phyloP scores from a whole-genome alignment of 139 green algal species.

The Eudorina sp. region DNA sequence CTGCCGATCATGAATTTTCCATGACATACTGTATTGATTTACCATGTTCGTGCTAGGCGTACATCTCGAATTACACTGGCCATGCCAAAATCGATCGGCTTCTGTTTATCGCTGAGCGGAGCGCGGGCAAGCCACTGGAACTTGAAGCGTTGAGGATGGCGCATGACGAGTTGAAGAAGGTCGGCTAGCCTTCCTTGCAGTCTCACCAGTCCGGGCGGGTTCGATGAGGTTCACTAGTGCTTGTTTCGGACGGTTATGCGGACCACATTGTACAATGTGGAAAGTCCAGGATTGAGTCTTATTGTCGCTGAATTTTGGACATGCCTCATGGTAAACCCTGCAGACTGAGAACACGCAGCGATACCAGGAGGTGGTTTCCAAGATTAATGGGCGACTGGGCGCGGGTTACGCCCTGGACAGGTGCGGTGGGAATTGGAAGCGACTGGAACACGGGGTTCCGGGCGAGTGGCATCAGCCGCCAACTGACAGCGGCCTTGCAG shows the following conservation, averaged over 20 bases:
- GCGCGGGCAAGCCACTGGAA: conserved; percentile 68
- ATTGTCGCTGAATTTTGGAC: no score
- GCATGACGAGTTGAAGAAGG: conserved; percentile 81
- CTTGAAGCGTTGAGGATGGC: conserved; percentile 84
- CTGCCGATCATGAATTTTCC: not conserved
- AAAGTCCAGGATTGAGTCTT: no score
- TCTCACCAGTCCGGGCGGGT: no score
- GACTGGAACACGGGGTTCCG: no score
- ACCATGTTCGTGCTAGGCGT: conserved; percentile 65
- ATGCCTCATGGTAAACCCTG: no score
- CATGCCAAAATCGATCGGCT: conserved; percentile 82
- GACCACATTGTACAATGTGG: no score
- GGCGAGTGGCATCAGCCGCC: no score
- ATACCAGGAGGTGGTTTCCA: conserved; percentile 64
- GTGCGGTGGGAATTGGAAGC: no score
- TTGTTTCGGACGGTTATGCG: no score
- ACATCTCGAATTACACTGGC: conserved; percentile 78
- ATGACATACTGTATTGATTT: not conserved
- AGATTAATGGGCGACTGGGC: conserved; percentile 63
- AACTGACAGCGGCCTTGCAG: no score
- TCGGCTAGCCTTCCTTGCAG: no score
- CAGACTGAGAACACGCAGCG: conserved; percentile 61
- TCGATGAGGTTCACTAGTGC: no score
- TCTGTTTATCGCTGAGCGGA: conserved; percentile 81
- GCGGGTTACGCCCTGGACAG: conserved; percentile 60